A percentile compares a stretch with the other conserved stretches of the same genome.
Conservation (phyloP, 495 filamentous ascomycete species). For the Podospora conica region DNA sequence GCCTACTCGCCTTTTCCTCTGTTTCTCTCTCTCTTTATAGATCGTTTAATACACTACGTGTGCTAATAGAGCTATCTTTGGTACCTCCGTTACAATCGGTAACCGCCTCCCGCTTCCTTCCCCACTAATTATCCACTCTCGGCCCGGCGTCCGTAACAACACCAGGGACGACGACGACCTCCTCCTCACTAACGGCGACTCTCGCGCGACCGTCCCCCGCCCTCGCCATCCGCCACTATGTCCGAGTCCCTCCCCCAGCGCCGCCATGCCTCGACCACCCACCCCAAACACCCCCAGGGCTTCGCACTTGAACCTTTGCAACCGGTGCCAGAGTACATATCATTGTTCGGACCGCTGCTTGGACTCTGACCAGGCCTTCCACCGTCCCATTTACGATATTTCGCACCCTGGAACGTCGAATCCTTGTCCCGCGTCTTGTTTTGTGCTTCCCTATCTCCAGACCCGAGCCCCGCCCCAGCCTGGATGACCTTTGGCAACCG, state of each 20-base stretch:
- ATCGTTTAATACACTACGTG: no score
- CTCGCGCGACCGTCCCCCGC: conserved; percentile 2
- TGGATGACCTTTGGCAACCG: background rate
- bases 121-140: conserved; percentile 10
- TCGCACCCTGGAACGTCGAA: background rate
- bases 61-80: no score
- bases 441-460: background rate
- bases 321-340: background rate
- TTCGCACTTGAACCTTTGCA: conserved; percentile 52
- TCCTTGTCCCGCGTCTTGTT: background rate
- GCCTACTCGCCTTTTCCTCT: no score
- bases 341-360: background rate
- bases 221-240: conserved; percentile 8
- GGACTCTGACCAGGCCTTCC: background rate
- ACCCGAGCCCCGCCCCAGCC: background rate
- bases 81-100: conserved; percentile 1
- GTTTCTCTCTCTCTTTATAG: no score
- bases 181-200: conserved; percentile 9
- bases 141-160: conserved; percentile 8
- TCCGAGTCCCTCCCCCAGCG: conserved; percentile 9
- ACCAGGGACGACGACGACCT: conserved; percentile 13
- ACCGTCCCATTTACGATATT: background rate
- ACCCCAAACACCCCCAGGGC: conserved; percentile 79
- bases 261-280: conserved; percentile 31
- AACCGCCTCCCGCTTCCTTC: background rate